Percentiles rank a stretch among this genome's conserved stretches.
phyloP scores from a whole-genome alignment of 75 land plant genomes.

The Sequoiadendron giganteum region DNA sequence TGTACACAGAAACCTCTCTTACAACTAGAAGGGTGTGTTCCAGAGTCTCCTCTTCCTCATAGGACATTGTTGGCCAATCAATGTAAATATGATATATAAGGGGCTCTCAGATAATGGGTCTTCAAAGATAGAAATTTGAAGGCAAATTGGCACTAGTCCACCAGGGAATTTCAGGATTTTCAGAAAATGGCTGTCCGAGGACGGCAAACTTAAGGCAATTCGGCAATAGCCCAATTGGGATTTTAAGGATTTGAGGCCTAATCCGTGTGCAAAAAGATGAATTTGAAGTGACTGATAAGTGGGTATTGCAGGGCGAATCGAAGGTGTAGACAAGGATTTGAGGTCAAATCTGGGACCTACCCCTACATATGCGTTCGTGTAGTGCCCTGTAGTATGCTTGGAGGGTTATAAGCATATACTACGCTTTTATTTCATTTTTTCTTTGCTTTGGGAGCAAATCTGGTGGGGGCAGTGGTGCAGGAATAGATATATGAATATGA shows the following conservation, averaged over 20 bases:
- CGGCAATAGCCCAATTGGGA: neutral
- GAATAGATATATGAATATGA: neutral
- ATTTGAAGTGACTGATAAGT: neutral
- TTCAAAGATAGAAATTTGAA: neutral
- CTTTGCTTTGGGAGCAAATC: neutral
- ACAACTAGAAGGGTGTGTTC: conserved; percentile 95
- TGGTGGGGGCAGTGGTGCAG: neutral
- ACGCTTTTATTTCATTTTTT: neutral
- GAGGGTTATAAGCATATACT: neutral
- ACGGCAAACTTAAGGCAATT: neutral
- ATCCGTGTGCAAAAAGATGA: neutral
- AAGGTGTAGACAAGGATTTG: neutral
- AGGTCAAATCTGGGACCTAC: conserved; percentile 5
- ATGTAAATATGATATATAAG: neutral
- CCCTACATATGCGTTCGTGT: neutral
- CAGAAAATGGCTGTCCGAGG: neutral
- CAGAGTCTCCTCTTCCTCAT: conserved; percentile 74
- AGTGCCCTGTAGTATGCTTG: neutral
- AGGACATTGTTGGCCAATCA: conserved; percentile 47
- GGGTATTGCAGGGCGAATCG: neutral
- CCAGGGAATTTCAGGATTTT: neutral
- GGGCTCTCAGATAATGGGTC: neutral
- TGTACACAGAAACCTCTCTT: conserved; percentile 93
- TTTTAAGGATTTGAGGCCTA: neutral
- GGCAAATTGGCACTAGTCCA: neutral